Evolutionary conservation across 2,329 filamentous ascomycete species (phyloP), one percentile per base, ranked within the genome.

Genomic region (Trichoderma sp.): DNA sequence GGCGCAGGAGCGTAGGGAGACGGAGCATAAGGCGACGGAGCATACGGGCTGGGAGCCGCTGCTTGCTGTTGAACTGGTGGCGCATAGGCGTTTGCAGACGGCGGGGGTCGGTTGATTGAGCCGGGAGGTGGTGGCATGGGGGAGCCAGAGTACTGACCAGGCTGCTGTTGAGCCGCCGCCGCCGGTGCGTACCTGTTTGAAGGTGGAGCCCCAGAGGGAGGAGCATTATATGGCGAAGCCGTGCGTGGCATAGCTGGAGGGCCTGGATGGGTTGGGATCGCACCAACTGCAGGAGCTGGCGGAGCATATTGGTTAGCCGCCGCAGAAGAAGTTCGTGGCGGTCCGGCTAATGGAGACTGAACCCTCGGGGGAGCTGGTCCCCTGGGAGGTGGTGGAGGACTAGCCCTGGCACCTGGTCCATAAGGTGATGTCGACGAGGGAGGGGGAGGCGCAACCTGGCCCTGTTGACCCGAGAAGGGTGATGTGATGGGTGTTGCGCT

Each of bases 211-310:
- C 84, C 86, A 35, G 89, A 83, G 7, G 92, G 92, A 66, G 94
- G 92, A 47, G 91, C 88, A 75, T 94, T 93, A 80, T 97, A 97
- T 6, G 94, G 94, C 31, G 94, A 97, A 5, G 91, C 86, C 33
- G 91, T 93, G 72, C 93, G 89, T 27, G 89, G 87, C 63, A 93
- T 86, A 24, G 88, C 86, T 53, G 89, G 84, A 53, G 89, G 85
- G 56, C 87, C 87, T 64, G 79, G 74, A 70, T 85, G 81, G 7
- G 85, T 82, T 64, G 88, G 83, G 53, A 90, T 90, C 11, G 89
- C 88, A 73, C 94, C 93, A 3, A 86, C 82, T 84, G 56, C 87
- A 82, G 62, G 89, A 82, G 70, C 89, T 87, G 37, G 87, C 55
- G 89, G 84, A 37, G 79, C 78, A 53, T 81, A 81, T 62, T 79